These are phyloP conservation scores for Fraxinus dipetala DNA, from an alignment of 305 asterid genomes.

Conservation along the genomic window DNA sequence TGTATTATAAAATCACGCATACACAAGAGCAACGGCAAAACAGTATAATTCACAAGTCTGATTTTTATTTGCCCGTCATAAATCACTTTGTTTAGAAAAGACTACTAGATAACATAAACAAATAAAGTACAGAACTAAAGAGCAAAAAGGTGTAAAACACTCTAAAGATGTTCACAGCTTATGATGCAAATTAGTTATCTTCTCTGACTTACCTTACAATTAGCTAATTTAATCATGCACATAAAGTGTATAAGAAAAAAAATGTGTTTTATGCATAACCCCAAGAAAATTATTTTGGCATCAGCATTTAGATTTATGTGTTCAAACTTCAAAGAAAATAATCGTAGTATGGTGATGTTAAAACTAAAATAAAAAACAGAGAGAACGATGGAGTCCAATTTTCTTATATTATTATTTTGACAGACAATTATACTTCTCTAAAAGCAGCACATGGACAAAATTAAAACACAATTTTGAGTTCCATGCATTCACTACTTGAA, in stretches of 20 bases:
- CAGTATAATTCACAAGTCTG: constrained; percentile 1
- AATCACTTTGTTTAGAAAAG: background rate
- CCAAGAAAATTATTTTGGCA: background rate
- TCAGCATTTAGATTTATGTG: background rate
- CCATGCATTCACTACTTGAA: background rate
- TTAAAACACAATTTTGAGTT: background rate
- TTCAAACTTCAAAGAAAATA: background rate
- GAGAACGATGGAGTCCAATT: background rate
- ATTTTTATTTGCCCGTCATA: background rate
- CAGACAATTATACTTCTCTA: background rate
- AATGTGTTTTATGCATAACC: background rate
- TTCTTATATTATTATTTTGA: background rate
- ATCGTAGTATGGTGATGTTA: background rate
- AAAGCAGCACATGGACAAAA: background rate
- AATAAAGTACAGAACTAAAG: background rate
- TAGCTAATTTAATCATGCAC: background rate
- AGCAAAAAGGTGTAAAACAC: background rate
- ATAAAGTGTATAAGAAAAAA: background rate
- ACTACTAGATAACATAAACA: constrained; percentile 4
- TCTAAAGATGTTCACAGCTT: background rate
- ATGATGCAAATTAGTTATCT: background rate
- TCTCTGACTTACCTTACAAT: background rate
- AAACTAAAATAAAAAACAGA: background rate
- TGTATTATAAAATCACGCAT: background rate
- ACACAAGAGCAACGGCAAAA: background rate